phyloP scores from a whole-genome alignment of 2,329 filamentous ascomycete species.

The Hirsutella minnesotensis region DNA sequence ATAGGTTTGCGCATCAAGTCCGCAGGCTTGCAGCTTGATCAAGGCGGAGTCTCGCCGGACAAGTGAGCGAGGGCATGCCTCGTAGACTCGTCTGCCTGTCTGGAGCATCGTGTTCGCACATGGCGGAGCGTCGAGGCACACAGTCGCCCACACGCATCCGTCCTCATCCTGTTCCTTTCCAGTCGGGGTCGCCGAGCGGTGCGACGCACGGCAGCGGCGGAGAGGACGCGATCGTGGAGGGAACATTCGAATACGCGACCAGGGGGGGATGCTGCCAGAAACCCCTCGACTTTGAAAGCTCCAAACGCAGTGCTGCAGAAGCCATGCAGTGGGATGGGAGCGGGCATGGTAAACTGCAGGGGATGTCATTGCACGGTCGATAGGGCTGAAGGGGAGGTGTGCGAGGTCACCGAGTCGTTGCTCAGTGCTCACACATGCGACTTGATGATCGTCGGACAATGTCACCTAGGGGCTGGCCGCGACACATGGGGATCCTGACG shows the following conservation, averaged over 20 bases:
- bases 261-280: neutral
- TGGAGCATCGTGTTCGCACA: neutral
- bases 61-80: neutral
- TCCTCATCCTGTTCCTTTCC: neutral
- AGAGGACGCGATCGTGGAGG: neutral
- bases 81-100: neutral
- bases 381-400: conserved; percentile 8
- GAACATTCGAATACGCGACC: neutral
- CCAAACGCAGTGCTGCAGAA: neutral
- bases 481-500: neutral
- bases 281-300: neutral
- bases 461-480: neutral
- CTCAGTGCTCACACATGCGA: neutral
- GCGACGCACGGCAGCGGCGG: conserved; percentile 1
- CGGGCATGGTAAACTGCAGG: neutral
- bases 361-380: conserved; percentile 1
- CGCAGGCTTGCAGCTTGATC: no score
- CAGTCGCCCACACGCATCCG: neutral
- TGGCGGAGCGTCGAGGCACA: neutral
- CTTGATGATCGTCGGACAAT: neutral
- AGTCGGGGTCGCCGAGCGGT: conserved; percentile 3
- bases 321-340: neutral
- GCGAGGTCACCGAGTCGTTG: conserved; percentile 1
- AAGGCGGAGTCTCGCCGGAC: no score
- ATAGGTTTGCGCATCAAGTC: no score